Evolutionary conservation across 2,329 filamentous ascomycete species (phyloP).

Genomic region (Sarocladium oryzae): DNA sequence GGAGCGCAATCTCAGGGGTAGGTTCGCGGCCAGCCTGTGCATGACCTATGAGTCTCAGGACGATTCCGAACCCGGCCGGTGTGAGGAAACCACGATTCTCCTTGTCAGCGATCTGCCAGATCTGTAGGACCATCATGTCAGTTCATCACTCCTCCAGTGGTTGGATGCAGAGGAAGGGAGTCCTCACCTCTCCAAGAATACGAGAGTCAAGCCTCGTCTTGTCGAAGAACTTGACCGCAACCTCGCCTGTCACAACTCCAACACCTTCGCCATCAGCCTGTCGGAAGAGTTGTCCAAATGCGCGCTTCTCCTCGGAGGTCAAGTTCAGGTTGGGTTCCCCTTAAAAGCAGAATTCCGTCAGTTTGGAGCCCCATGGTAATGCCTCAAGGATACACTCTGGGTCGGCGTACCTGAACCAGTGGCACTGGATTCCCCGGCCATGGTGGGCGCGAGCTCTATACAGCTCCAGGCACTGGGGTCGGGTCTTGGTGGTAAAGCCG

Average conservation of each 20-base stretch:
- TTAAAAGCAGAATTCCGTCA: conserved; percentile 22
- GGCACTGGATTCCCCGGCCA: conserved; percentile 7
- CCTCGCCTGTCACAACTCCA: conserved; percentile 90
- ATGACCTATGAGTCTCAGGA: conserved; percentile 89
- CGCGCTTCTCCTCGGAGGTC: conserved; percentile 83
- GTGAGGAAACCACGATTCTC: conserved; percentile 94
- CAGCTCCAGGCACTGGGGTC: not conserved
- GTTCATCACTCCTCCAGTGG: not conserved
- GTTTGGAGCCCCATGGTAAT: not conserved
- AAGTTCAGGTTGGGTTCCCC: conserved; percentile 72
- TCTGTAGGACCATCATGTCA: conserved; percentile 43
- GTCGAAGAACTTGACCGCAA: conserved; percentile 96
- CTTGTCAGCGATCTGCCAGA: conserved; percentile 98
- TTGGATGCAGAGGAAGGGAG: conserved; percentile 2
- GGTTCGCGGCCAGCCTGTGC: conserved; percentile 84
- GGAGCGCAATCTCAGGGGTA: conserved; percentile 71
- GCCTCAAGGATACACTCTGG: not conserved
- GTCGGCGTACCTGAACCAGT: not conserved
- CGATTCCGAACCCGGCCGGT: conserved; percentile 86
- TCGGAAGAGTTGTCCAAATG: conserved; percentile 88
- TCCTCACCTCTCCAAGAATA: conserved; percentile 70
- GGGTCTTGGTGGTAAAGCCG: not conserved
- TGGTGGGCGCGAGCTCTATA: not conserved
- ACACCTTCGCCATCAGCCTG: conserved; percentile 87
- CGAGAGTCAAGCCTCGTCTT: conserved; percentile 84